Base-by-base conservation (phyloP, 257 asterid species). In the Avicennia marina region DNA sequence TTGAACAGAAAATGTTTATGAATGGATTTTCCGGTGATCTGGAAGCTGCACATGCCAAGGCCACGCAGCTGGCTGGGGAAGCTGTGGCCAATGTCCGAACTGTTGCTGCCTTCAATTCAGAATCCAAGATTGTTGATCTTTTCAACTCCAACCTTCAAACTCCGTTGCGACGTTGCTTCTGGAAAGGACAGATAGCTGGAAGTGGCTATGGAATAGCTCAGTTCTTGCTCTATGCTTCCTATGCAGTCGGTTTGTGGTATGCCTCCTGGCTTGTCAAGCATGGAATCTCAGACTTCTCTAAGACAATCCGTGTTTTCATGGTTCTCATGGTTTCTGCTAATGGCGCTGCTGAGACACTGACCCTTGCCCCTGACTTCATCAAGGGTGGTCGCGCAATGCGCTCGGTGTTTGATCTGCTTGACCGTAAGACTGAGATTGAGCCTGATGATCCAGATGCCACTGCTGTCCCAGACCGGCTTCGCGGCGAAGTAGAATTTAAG, bases 1-100 rank as follows among this genome's bases (percentile, higher is more conserved):
- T 66, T 62, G 34, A 19, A 19, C 87, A 90, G 98, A 90, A 90
- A 82, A 80, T 90, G 98, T 87, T 90, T 79, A 84, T 82, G 95
- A 84, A 43, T 21, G 98, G 98, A 75, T 90, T 90, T 82, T 87
- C 96, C 2, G 98, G 98, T 2, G 98, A 90, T 74, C 65, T 90
- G 22, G 98, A 90, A 69, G 94, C 90, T 21, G 84, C 98, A 0
- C 98, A 90, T 38, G 78, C 96, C 9, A 84, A 82, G 60, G 95
- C 94, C 2, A 90, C 98, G 2, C 96, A 90, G 69, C 79, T 90
- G n/a, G 98, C 98, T 0, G 96, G 96, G 55, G 98, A 90, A 73
- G 90, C 98, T 0, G 94, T 90, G 61, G 86, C 96, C 1, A 90
- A 90, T 53, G 57, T 90, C 17, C 72, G 98, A 63, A 86, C 95